A percentile compares a stretch with the other conserved stretches of the same genome.
Evolutionary conservation across 179 eudicot species (phyloP).

Genomic region (Silene coronaria): DNA sequence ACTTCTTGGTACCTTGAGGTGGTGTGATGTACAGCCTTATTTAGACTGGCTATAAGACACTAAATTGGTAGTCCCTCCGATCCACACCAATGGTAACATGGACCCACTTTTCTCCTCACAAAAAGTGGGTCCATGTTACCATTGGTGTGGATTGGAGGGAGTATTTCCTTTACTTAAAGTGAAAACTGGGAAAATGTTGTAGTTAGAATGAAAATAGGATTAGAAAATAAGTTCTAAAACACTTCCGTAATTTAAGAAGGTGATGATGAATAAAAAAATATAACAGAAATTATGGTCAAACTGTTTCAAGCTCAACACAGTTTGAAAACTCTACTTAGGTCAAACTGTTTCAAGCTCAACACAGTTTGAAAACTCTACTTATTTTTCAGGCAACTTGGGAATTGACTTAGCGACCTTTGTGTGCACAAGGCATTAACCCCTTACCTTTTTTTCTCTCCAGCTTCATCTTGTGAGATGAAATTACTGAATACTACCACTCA

Average conservation of each 20-base stretch:
- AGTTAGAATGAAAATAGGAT: background rate
- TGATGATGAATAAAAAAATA: background rate
- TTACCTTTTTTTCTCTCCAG: constrained; percentile 33
- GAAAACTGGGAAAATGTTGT: background rate
- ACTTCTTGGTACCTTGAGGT: background rate
- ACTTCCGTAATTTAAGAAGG: background rate
- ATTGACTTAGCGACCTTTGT: background rate
- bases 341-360: constrained; percentile 1
- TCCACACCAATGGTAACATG: too few relatives aligned
- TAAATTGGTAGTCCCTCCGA: background rate
- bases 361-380: background rate
- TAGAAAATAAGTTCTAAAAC: background rate
- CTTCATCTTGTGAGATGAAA: constrained; percentile 73
- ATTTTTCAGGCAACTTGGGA: background rate
- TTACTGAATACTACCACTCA: constrained; percentile 58
- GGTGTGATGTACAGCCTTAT: background rate
- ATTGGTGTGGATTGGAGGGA: too few relatives aligned
- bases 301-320: background rate
- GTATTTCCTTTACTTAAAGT: background rate
- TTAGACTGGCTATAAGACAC: too few relatives aligned
- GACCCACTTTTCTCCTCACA: too few relatives aligned
- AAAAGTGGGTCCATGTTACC: too few relatives aligned
- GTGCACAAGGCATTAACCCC: constrained; percentile 4
- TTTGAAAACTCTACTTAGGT: too few relatives aligned
- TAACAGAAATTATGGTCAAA: background rate